Evolutionary conservation across 2,329 filamentous ascomycete genomes (phyloP), one percentile per base, ranked within the genome.

Genomic region (Lachnellula arida): DNA sequence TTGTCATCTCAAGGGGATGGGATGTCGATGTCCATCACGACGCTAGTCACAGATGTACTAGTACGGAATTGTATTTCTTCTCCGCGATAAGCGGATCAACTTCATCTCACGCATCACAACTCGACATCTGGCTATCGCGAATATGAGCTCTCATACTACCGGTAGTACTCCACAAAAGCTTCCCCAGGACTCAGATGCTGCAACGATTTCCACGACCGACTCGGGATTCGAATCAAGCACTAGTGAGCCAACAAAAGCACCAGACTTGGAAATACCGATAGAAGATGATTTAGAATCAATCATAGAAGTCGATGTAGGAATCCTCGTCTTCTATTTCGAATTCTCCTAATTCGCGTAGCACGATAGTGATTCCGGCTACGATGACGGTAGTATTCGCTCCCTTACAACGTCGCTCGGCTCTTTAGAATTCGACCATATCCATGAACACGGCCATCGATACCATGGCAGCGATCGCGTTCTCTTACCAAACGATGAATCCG

Each of bases 391-490:
- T 19, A 50, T 49, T 15, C 34, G 51, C 48, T 51, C 53, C 35
- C 34, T 52, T 25, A 40, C n/a, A 40, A 40, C 14, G 5, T 73
- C 70, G 23, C 59, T 76, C 46, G 68, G 71, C 2, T 77, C 75
- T n/a, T 75, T 74, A 53, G 73, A 76, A 49, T 71, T 66, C 58
- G 60, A 76, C 44, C 78, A 76, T 61, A 66, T 71, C 37, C 76
- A 74, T 63, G 75, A 77, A 53, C 75, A 78, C 46, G 76, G 76
- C 3, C 70, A 76, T 1, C 70, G 76, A 1, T 79, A 78, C 51
- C 76, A 79, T 59, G 70, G 74, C 32, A 71, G 75, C 25, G 76
- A 75, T 2, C 63, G 74, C 17, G 34, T 32, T 22, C 49, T 60
- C 5, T 51, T 60, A 11, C 58, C 56, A 34, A 59, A 59, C 35